A percentile compares a stretch with the other conserved stretches of the same genome.
phyloP scores from a whole-genome alignment of 148 eudicot genomes.

The Rhododendron vialii region DNA sequence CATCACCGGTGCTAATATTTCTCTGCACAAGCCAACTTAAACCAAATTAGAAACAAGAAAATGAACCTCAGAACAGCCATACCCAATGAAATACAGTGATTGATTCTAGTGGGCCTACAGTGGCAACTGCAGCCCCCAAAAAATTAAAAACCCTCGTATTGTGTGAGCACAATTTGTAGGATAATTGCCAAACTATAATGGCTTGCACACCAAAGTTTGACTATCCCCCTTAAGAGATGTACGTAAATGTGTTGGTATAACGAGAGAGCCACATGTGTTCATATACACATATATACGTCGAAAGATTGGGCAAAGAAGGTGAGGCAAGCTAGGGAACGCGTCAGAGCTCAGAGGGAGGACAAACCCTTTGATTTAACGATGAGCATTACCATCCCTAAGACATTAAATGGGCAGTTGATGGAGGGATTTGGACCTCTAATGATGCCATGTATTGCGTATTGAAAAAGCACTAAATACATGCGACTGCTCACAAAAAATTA shows the following conservation, averaged over 20 bases:
- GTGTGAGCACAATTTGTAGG: not conserved
- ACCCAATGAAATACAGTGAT: not conserved
- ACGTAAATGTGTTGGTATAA: not conserved
- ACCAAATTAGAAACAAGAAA: not conserved
- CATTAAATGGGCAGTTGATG: not conserved
- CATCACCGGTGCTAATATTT: conserved; percentile 33
- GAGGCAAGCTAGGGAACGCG: not conserved
- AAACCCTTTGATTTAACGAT: not conserved
- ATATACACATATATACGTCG: no score
- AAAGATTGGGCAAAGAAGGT: not conserved
- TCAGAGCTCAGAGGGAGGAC: not conserved
- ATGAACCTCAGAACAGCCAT: not conserved
- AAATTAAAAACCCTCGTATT: not conserved
- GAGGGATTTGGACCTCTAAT: not conserved
- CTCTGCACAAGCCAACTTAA: conserved; percentile 26
- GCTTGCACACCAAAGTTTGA: not conserved
- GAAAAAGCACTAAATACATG: not conserved
- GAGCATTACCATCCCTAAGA: not conserved
- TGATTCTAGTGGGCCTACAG: not conserved
- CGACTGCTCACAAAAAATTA: not conserved
- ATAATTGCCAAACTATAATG: not conserved
- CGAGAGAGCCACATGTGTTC: not conserved
- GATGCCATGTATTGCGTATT: not conserved
- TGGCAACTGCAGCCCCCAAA: not conserved
- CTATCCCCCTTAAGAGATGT: not conserved